Percentiles rank a stretch among this genome's conserved stretches.
Conservation (phyloP, 805 yeast genomes). For the Zygotorulaspora sp. region DNA sequence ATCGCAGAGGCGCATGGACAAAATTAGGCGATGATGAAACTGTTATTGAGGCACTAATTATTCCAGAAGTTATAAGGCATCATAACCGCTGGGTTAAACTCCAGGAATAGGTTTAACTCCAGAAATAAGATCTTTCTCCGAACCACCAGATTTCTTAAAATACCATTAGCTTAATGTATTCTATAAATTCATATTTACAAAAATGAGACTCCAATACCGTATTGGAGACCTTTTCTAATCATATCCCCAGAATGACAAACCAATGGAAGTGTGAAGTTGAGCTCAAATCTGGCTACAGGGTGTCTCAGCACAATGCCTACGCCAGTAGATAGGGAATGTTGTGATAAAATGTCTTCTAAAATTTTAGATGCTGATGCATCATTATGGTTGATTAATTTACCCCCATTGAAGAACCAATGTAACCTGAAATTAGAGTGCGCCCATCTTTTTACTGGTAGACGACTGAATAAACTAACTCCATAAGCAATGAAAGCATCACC, state of each 20-base stretch:
- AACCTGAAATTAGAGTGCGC: constrained; percentile 49
- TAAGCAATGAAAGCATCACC: constrained; percentile 58
- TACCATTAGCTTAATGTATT: too few relatives aligned
- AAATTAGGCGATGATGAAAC: constrained; percentile 42
- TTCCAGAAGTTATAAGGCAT: constrained; percentile 65
- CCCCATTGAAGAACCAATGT: constrained; percentile 63
- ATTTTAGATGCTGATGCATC: constrained; percentile 18
- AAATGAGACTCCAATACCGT: constrained; percentile 59
- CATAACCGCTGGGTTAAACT: constrained; percentile 61
- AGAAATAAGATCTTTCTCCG: too few relatives aligned
- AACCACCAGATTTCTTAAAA: too few relatives aligned
- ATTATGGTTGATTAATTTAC: constrained; percentile 46
- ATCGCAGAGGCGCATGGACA: constrained; percentile 44
- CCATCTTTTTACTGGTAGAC: constrained; percentile 49
- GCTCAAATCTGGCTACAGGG: constrained; percentile 63
- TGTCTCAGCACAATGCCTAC: constrained; percentile 57
- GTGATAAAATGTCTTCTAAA: constrained; percentile 29
- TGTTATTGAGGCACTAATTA: constrained; percentile 67
- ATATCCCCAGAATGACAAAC: constrained; percentile 47
- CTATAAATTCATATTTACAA: constrained; percentile 34
- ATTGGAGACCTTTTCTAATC: constrained; percentile 60
- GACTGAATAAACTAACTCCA: constrained; percentile 55
- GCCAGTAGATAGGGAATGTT: constrained; percentile 53
- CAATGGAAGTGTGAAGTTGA: constrained; percentile 60
- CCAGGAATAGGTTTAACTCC: too few relatives aligned